phyloP scores from a whole-genome alignment of 2,329 filamentous ascomycete species.

The Fusarium sp. region DNA sequence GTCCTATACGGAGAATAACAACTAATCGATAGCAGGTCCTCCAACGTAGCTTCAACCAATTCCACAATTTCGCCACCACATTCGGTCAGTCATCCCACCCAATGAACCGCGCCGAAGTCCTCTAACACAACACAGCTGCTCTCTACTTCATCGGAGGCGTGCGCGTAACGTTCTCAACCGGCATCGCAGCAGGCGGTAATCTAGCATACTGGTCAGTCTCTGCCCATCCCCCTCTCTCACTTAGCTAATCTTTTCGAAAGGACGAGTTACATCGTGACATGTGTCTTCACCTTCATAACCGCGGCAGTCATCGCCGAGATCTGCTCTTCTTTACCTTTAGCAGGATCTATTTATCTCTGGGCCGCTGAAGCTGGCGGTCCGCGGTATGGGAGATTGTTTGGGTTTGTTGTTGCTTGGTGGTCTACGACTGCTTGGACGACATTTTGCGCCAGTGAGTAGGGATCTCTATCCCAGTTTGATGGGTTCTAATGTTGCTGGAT shows the following conservation, averaged over 20 bases:
- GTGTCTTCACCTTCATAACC: neutral
- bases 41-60: neutral
- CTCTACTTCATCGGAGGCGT: constrained; percentile 1
- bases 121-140: accelerated
- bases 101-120: neutral
- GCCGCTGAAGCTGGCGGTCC: neutral
- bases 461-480: accelerated
- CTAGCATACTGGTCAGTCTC: neutral
- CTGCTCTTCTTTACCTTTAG: neutral
- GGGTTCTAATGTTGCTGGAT: neutral
- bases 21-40: neutral
- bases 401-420: constrained; percentile 1
- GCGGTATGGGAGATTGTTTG: neutral
- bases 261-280: neutral
- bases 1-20: too few species aligned
- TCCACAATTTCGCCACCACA: neutral
- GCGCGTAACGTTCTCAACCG: neutral
- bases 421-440: neutral
- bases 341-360: neutral
- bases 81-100: neutral
- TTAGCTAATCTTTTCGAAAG: neutral
- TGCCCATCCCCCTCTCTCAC: too few species aligned
- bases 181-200: neutral
- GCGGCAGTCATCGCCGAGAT: neutral
- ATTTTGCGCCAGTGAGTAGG: neutral